Base-by-base conservation (phyloP, 345 rosid genomes). In the Capsella bursapastoris region DNA sequence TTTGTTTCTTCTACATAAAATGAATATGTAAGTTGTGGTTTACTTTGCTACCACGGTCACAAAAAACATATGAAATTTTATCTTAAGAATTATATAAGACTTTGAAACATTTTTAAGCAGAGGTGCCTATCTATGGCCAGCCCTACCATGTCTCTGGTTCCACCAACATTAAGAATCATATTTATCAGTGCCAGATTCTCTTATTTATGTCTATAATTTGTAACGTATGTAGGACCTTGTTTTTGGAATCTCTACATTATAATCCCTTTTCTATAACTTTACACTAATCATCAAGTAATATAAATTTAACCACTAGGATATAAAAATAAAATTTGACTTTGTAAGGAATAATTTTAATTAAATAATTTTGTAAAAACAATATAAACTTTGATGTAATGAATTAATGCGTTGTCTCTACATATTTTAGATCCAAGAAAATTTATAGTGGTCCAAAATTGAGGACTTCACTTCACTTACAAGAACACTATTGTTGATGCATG, bases 141-240 rank as follows among this genome's bases (percentile, higher is more conserved):
- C 18, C 43, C 53, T 43, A 31, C 32, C 31, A 57, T 69, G 73
- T 70, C 65, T 45, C 47, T 58, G 7, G 57, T 70, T 70, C 57
- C 65, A 45, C 65, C 73, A 57, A 47, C 65, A 70, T 18, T 70
- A 31, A 18, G 65, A 57, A 57, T 57, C 56, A 32, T 22, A 45
- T 57, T 22, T 70, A 45, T 32, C 27, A 57, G 34, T 31, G 47
- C 14, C 25, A 55, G 52, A 55, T 53, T 68, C 72, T 53, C 13
- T 27, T 67, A 9, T 57, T 68, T 68, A 41, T 43, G 44, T 56
- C 64, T 7, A 44, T 56, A 43, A 1, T 43, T 41, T 68, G 72
- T 55, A 57, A 15, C 31, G 53, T 57, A 57, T 43, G 63, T 57
- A 69, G 6, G 64, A 43, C 55, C 44, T 43, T 68, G 22, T 31